phyloP scores from a whole-genome alignment of 2,329 filamentous ascomycete species.

The Colletotrichum agaves region DNA sequence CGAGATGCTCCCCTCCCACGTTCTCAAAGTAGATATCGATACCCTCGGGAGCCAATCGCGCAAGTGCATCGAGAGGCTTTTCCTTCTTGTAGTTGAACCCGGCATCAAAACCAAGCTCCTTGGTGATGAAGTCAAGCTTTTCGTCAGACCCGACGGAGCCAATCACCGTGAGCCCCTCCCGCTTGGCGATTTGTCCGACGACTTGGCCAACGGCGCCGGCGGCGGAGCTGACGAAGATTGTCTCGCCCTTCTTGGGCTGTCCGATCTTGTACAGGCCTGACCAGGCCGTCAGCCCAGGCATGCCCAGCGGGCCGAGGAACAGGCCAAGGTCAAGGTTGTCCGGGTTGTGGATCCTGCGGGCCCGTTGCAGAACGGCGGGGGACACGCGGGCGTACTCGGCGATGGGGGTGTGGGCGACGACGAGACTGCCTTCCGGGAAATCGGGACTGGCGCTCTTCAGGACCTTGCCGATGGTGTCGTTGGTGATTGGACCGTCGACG shows the following conservation, averaged over 20 bases:
- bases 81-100: constrained; percentile 94
- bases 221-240: constrained; percentile 84
- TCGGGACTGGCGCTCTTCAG: constrained; percentile 71
- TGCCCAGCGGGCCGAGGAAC: constrained; percentile 77
- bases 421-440: constrained; percentile 61
- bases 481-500: constrained; percentile 72
- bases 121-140: constrained; percentile 75
- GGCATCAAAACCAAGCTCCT: constrained; percentile 62
- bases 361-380: constrained; percentile 5
- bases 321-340: constrained; percentile 71
- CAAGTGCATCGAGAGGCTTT: constrained; percentile 73
- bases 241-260: constrained; percentile 73
- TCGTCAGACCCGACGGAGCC: constrained; percentile 85
- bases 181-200: constrained; percentile 87
- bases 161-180: constrained; percentile 81
- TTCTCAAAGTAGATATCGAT: constrained; percentile 76
- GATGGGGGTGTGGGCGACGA: constrained; percentile 60
- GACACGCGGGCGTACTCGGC: constrained; percentile 69
- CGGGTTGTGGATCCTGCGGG: constrained; percentile 69
- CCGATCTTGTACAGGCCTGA: constrained; percentile 75
- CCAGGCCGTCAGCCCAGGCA: constrained; percentile 74
- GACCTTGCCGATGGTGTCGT: constrained; percentile 72
- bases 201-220: constrained; percentile 85
- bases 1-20: constrained; percentile 63
- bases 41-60: constrained; percentile 78